Percentiles rank a stretch among this genome's conserved stretches.
Evolutionary conservation across 1,284 basidiomycete species (phyloP).

Genomic region (Ceratobasidium sp.): DNA sequence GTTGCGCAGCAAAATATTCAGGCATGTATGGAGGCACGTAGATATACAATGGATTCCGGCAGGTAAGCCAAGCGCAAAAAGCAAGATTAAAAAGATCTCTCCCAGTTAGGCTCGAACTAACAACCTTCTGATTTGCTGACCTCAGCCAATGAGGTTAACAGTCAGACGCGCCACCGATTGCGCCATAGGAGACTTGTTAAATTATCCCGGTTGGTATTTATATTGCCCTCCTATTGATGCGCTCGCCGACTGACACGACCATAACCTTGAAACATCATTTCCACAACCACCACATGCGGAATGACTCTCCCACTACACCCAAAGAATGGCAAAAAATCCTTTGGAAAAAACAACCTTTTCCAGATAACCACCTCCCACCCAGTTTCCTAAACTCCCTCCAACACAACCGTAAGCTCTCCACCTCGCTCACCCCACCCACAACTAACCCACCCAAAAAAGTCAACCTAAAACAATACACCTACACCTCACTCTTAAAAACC

Average conservation of each 20-base stretch:
- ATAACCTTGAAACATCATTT: neutral
- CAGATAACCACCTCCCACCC: constrained; percentile 84
- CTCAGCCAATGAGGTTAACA: constrained; percentile 19
- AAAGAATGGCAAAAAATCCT: constrained; percentile 77
- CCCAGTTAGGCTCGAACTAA: constrained; percentile 36
- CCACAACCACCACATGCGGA: constrained; percentile 27
- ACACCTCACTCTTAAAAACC: constrained; percentile 71
- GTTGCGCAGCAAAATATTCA: too few species aligned
- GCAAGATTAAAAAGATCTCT: constrained; percentile 13
- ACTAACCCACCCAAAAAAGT: constrained; percentile 56
- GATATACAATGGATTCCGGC: too few species aligned
- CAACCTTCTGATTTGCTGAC: constrained; percentile 32
- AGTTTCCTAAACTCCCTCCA: constrained; percentile 79
- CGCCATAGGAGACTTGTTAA: constrained; percentile 24
- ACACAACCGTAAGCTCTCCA: constrained; percentile 72
- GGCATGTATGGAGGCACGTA: too few species aligned
- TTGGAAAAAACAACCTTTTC: constrained; percentile 77
- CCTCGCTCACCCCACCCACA: neutral
- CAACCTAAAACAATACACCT: constrained; percentile 75
- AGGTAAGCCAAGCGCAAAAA: too few species aligned
- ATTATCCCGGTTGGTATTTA: neutral
- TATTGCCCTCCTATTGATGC: too few species aligned
- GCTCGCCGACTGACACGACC: too few species aligned
- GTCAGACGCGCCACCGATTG: constrained; percentile 40
- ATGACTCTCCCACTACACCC: neutral